Evolutionary conservation across 1,139 yeast species (phyloP), one percentile per base, ranked within the genome.

Genomic region (Kurtzmaniella natalensis): DNA sequence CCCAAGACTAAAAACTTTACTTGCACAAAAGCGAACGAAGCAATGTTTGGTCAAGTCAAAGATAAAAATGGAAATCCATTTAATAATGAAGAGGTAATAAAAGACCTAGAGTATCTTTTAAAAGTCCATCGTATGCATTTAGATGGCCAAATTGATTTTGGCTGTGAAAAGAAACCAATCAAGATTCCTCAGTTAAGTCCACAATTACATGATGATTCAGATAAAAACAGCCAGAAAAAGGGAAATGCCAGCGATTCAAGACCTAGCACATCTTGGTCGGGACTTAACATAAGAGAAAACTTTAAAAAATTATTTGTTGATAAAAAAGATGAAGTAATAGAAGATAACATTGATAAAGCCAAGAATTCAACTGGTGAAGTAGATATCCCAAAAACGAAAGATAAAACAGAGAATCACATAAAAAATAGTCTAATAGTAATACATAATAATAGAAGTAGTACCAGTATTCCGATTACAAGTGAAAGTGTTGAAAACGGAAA

Each of bases 221-320:
- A 7, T 19, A 7, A 9, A 7, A 7, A 19, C 9, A 7, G 8
- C 7, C 21, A 19, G 4, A 5, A 23, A 11, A 13, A 5, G 14
- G 26, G 14, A n/a, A 8, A 10, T 11, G n/a, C n/a, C n/a, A n/a
- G n/a, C n/a, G n/a, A n/a, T n/a, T 11, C 26, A 11, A 14, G 26
- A 7, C 26, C 26, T 7, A 23, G 16, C 14, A 23, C 30, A 14
- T 32, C 34, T 3, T 10, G 34, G 20, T 32, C 30, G 5, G 18
- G 25, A 9, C 43, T 50, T 19, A 49, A 35, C 34, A 43, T 52
- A 11, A 44, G 57, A 36, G 55, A 50, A n/a, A 51, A 40, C 30
- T 11, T 51, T 11, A 39, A 27, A 20, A 33, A 42, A 20, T 31
- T 45, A 6, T 35, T 51, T 11, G 45, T 4, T 39, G 42, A 40